phyloP scores from a whole-genome alignment of 108 stramenopile genomes.

The Cyclotella atomus region DNA sequence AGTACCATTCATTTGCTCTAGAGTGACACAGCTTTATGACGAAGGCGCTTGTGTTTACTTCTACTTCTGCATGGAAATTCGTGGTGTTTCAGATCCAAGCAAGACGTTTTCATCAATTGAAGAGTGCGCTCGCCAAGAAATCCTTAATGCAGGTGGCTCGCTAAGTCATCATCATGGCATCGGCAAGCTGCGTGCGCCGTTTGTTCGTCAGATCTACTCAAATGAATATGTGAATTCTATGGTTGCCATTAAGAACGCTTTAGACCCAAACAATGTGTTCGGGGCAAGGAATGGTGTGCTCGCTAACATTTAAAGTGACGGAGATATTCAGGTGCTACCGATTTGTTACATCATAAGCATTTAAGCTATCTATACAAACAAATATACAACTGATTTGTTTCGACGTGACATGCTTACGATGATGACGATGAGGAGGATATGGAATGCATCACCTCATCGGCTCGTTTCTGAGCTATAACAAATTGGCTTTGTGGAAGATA shows the following conservation, averaged over 20 bases:
- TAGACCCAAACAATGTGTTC: slow-evolving; percentile 83
- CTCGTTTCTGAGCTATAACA: slow-evolving; percentile 8
- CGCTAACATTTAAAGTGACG: slow-evolving; percentile 1
- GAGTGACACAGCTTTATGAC: slow-evolving; percentile 96
- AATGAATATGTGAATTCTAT: slow-evolving; percentile 45
- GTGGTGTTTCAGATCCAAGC: slow-evolving; percentile 66
- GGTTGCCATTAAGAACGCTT: slow-evolving; percentile 55
- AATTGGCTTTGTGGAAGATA: slow-evolving; percentile 23
- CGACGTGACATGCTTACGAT: neutral
- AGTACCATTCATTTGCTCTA: slow-evolving; percentile 78
- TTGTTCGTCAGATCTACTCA: slow-evolving; percentile 59
- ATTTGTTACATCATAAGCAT: too few relatives aligned
- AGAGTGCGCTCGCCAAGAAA: slow-evolving; percentile 83
- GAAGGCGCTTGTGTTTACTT: slow-evolving; percentile 95
- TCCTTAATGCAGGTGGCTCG: slow-evolving; percentile 85
- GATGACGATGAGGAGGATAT: too few relatives aligned
- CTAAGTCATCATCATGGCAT: slow-evolving; percentile 96
- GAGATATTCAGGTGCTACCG: too few relatives aligned
- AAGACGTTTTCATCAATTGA: slow-evolving; percentile 78
- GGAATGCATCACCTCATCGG: neutral
- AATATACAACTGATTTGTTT: neutral
- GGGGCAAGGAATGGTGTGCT: slow-evolving; percentile 80
- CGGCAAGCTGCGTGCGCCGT: slow-evolving; percentile 83
- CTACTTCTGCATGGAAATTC: slow-evolving; percentile 86
- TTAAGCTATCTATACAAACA: neutral